Percentiles rank a stretch among this genome's conserved stretches.
Evolutionary conservation across 352 stramenopile genomes (phyloP).

Genomic region (Phytophthora fragariae): DNA sequence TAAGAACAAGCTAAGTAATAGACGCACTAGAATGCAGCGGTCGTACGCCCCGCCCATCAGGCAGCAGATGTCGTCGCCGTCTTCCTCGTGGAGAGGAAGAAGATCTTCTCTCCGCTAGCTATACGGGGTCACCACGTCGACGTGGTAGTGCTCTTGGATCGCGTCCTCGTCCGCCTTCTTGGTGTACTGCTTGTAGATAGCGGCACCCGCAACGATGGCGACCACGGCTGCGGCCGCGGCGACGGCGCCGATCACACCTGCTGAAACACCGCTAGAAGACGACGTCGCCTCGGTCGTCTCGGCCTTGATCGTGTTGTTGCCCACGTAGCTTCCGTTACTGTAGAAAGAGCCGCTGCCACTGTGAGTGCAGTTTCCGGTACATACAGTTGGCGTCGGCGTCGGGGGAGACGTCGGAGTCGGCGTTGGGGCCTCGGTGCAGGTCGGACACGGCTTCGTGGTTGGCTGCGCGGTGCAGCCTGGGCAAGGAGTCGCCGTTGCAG

Average conservation of each 20-base stretch:
- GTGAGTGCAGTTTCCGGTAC: conserved; percentile 17
- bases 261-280: conserved; percentile 23
- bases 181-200: conserved; percentile 50
- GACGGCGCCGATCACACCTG: conserved; percentile 35
- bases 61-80: conserved; percentile 4
- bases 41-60: conserved; percentile 12
- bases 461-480: conserved; percentile 5
- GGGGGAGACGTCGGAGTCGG: background rate
- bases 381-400: conserved; percentile 26
- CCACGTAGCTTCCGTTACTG: conserved; percentile 5
- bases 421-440: conserved; percentile 4
- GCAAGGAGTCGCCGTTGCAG: conserved; percentile 4
- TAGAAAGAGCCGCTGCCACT: conserved; percentile 9
- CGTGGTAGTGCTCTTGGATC: conserved; percentile 11
- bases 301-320: conserved; percentile 20
- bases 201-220: conserved; percentile 29
- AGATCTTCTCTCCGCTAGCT: background rate
- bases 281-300: conserved; percentile 3
- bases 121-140: conserved; percentile 44
- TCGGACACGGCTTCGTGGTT: conserved; percentile 10
- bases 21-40: conserved; percentile 14
- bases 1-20: conserved; percentile 4
- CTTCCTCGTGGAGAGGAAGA: conserved; percentile 16
- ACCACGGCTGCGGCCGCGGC: conserved; percentile 38
- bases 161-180: conserved; percentile 23